phyloP scores from a whole-genome alignment of 2,329 filamentous ascomycete genomes.

The Venturia carpophila region DNA sequence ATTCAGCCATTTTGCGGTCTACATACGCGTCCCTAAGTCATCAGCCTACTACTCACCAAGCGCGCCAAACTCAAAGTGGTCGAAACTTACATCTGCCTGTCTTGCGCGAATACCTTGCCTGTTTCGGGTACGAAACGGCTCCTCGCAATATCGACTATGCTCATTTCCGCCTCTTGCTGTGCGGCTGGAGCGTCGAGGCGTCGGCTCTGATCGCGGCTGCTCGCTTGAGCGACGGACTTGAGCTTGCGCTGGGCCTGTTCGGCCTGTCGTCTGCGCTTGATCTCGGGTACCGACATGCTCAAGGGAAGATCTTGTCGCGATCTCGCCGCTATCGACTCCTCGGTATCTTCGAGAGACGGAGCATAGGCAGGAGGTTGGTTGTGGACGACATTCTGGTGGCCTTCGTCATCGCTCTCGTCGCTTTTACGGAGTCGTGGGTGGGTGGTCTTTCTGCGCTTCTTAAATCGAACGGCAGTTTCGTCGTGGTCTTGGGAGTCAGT shows the following conservation, averaged over 20 bases:
- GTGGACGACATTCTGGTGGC: background rate
- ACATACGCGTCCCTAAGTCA: constrained; percentile 67
- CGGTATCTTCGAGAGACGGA: background rate
- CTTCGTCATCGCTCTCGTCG: constrained; percentile 10
- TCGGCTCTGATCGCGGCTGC: constrained; percentile 1
- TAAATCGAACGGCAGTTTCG: background rate
- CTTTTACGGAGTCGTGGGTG: constrained; percentile 3
- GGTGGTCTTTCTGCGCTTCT: background rate
- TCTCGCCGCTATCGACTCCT: background rate
- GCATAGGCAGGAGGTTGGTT: background rate
- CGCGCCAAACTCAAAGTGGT: constrained; percentile 9
- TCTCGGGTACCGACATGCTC: background rate
- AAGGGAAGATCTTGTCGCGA: background rate
- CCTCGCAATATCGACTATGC: constrained; percentile 33
- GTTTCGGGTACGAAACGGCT: constrained; percentile 66
- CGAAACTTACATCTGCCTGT: constrained; percentile 69
- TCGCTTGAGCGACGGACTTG: constrained; percentile 2
- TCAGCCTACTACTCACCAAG: constrained; percentile 9
- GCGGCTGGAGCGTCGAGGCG: background rate
- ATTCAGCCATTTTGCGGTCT: constrained; percentile 70
- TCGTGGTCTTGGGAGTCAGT: background rate
- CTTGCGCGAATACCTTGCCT: constrained; percentile 53
- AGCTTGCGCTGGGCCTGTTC: constrained; percentile 1
- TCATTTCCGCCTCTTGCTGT: background rate
- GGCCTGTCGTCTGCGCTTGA: constrained; percentile 6